Evolutionary conservation across 306 rosid species (phyloP), one percentile per base, ranked within the genome.

Genomic region (Crotalaria pallida): DNA sequence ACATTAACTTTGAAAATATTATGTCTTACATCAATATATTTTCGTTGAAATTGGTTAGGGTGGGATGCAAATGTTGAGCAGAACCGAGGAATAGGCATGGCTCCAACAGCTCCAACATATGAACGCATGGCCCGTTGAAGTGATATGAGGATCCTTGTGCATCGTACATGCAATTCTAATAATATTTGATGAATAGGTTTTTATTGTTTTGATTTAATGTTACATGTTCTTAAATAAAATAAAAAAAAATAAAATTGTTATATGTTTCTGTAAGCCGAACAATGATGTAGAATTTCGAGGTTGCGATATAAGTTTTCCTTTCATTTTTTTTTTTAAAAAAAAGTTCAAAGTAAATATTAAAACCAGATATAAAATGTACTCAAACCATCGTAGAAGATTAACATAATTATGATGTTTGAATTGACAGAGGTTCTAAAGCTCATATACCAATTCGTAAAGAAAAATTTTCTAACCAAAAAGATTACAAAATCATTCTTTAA

Each of bases 31-130:
- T 65, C 18, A 66, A 23, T 57, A 1, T 27, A 38, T 70, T 26
- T 34, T 10, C 13, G 40, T 63, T 63, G 71, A 26, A 40, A 41
- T n/a, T 74, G 56, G 9, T 6, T 3, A 81, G 85, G 86, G 11
- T 82, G 86, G 83, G 51, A 75, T 11, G 86, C 73, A 38, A 78
- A 82, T 47, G 65, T 75, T 10, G 76, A 78, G 40, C 68, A 13
- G 19, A 70, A 17, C 57, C 18, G 26, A 0, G 79, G 53, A n/a
- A 36, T 47, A 13, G n/a, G 18, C n/a, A 38, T 21, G 71, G 5
- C 11, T 5, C 22, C 83, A 45, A 21, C 53, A 0, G 75, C 76
- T 26, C 81, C 84, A 7, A 1, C 29, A 17, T 9, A 49, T 5
- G 41, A 64, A 38, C 44, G 13, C 73, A 80, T 80, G 81, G 29